These are phyloP conservation scores for Vinca minor DNA, from an alignment of 257 asterid genomes.

Conservation along the genomic window DNA sequence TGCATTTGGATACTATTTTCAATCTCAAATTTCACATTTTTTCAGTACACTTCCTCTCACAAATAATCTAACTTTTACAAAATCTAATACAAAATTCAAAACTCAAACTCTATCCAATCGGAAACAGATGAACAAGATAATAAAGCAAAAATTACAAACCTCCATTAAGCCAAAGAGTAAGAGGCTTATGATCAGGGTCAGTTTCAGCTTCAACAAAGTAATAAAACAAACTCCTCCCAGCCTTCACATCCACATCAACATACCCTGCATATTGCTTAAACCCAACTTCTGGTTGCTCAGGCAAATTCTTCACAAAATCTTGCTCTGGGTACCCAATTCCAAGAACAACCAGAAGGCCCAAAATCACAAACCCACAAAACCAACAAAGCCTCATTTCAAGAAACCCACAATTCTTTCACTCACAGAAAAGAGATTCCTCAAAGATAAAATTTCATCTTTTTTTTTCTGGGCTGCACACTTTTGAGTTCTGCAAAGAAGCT, in stretches of 20 bases:
- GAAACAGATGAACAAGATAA: neutral
- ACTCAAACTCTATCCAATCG: too few species aligned
- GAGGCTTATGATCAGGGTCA: conserved; percentile 64
- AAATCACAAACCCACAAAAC: conserved; percentile 32
- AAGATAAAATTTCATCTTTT: neutral
- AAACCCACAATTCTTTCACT: conserved; percentile 5
- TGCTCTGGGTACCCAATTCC: conserved; percentile 52
- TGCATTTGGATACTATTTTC: too few species aligned
- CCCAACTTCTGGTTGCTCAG: conserved; percentile 76
- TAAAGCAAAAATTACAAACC: conserved; percentile 29
- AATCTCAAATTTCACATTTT: too few species aligned
- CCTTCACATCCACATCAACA: conserved; percentile 69
- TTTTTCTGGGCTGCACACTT: neutral
- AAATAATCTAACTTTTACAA: too few species aligned
- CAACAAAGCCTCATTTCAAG: conserved; percentile 34
- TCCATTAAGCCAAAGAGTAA: conserved; percentile 94
- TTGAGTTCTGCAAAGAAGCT: neutral
- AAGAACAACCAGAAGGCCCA: conserved; percentile 35
- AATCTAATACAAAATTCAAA: too few species aligned
- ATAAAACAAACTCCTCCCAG: conserved; percentile 85
- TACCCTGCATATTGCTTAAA: conserved; percentile 89
- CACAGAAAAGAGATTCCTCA: neutral
- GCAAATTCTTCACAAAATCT: conserved; percentile 65
- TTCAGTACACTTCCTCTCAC: too few species aligned
- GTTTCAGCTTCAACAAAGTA: conserved; percentile 85